Evolutionary conservation across 73 alveolate genomes (phyloP).

Genomic region (Paramecium pentaurelia): DNA sequence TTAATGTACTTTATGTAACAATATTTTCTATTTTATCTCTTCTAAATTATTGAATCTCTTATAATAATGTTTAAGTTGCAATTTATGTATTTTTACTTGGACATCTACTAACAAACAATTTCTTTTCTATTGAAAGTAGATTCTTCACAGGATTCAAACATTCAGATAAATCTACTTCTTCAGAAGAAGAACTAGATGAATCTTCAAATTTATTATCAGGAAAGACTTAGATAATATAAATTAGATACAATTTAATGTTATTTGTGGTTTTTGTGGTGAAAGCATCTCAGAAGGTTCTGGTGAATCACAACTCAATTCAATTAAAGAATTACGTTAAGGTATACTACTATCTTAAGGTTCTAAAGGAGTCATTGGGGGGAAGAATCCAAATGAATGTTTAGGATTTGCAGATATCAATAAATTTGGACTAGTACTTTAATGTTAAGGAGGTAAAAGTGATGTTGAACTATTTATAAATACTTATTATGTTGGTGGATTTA

Average conservation of each 20-base stretch:
- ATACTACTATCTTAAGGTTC: background rate
- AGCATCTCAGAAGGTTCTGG: background rate
- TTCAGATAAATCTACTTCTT: background rate
- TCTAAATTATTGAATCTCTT: constrained; percentile 19
- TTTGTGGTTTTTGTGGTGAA: constrained; percentile 19
- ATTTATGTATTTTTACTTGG: background rate
- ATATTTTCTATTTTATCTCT: constrained; percentile 41
- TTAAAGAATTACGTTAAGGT: background rate
- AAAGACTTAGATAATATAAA: background rate
- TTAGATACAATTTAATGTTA: background rate
- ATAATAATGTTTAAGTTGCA: background rate
- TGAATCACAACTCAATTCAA: constrained; percentile 2
- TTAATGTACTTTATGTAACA: background rate
- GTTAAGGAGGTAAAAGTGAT: background rate
- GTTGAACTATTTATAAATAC: background rate
- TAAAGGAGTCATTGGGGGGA: background rate
- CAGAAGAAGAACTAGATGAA: background rate
- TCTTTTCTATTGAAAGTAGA: constrained; percentile 26
- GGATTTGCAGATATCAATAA: background rate
- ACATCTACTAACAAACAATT: constrained; percentile 9
- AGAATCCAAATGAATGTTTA: background rate
- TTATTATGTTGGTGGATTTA: background rate
- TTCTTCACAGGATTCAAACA: constrained; percentile 20
- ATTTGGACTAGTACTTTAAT: constrained; percentile 12
- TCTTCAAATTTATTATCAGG: constrained; percentile 24